Base-by-base conservation (phyloP, 768 basidiomycete species). In the Suillus americanus region DNA sequence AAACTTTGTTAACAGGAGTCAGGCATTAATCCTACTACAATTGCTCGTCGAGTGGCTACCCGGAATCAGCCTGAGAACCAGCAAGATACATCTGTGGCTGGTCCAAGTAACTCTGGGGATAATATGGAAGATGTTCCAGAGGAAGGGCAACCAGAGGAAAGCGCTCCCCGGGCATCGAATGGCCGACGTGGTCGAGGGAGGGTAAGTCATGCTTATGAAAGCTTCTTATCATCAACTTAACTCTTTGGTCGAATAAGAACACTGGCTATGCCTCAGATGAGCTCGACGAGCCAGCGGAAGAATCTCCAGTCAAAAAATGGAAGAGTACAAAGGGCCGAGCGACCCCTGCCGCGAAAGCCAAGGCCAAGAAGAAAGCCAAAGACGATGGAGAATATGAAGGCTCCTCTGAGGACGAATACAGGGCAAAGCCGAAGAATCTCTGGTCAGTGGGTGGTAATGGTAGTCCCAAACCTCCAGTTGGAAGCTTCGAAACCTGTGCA, bases 401-500 rank as follows among this genome's bases (percentile, higher is more conserved):
- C 13, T 83, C 85, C 3, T 83, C 84, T 3, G 86, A 89, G 14
- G 88, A 90, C 64, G 82, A 85, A n/a, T 91, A 91, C 68, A 88
- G 79, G 5, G 87, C 88, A 9, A 74, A 87, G 13, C 87, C 88
- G 12, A 89, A 83, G 71, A 80, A 79, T 56, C 68, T 81, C 72
- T 78, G 79, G 75, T 59, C 70, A 45, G 68, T 67, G 68, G 68
- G 77, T 68, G 72, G 73, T 51, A 64, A 67, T 68, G 41, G 77
- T 66, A 56, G 67, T 20, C 67, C 74, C 0, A 89, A 89, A 65
- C 92, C 90, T 1, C 80, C 89, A 3, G 81, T 89, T 5, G 97
- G 97, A 1, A 88, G 86, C 67, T 91, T 96, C 62, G 88, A 88
- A 68, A 79, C 83, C 8, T 99, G 97, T 72, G 92, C 88, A 1